Evolutionary conservation across 768 basidiomycete genomes (phyloP).

Genomic region (Phylloporus sp.): DNA sequence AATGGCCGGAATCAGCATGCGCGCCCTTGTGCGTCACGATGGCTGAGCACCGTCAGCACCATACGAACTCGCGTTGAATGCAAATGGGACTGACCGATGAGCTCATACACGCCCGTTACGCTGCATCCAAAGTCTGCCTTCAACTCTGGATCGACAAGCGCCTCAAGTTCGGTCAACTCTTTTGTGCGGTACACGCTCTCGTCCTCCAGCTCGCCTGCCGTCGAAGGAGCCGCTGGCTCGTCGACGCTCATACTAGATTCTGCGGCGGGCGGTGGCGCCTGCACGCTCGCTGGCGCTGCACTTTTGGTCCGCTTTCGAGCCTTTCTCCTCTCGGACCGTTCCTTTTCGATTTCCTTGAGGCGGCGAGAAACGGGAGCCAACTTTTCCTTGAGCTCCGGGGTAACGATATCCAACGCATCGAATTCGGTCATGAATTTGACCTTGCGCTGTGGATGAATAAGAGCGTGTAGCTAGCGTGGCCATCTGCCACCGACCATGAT

Average conservation of each 20-base stretch:
- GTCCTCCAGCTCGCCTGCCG: slow-evolving; percentile 44
- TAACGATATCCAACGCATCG: slow-evolving; percentile 77
- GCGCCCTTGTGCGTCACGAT: slow-evolving; percentile 98
- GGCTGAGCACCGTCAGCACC: slow-evolving; percentile 40
- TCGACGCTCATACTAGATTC: slow-evolving; percentile 42
- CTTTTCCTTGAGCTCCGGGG: slow-evolving; percentile 71
- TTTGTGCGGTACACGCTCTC: slow-evolving; percentile 58
- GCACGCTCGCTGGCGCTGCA: slow-evolving; percentile 6
- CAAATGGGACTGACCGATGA: slow-evolving; percentile 60
- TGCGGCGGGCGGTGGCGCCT: slow-evolving; percentile 19
- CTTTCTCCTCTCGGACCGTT: slow-evolving; percentile 76
- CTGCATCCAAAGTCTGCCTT: slow-evolving; percentile 70
- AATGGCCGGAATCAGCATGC: slow-evolving; percentile 92
- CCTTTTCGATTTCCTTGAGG: slow-evolving; percentile 78
- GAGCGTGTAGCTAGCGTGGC: not conserved
- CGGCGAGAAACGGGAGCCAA: slow-evolving; percentile 65
- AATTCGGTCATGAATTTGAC: slow-evolving; percentile 91
- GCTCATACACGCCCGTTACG: slow-evolving; percentile 80
- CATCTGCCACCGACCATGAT: slow-evolving; percentile 65
- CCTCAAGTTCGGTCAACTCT: slow-evolving; percentile 63
- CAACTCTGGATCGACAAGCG: slow-evolving; percentile 57
- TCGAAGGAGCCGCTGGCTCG: slow-evolving; percentile 32
- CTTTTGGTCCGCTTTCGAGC: slow-evolving; percentile 71
- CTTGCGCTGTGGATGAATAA: slow-evolving; percentile 50
- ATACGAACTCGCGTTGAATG: not conserved